Evolutionary conservation across 768 basidiomycete species (phyloP).

Genomic region (Mycena venus): DNA sequence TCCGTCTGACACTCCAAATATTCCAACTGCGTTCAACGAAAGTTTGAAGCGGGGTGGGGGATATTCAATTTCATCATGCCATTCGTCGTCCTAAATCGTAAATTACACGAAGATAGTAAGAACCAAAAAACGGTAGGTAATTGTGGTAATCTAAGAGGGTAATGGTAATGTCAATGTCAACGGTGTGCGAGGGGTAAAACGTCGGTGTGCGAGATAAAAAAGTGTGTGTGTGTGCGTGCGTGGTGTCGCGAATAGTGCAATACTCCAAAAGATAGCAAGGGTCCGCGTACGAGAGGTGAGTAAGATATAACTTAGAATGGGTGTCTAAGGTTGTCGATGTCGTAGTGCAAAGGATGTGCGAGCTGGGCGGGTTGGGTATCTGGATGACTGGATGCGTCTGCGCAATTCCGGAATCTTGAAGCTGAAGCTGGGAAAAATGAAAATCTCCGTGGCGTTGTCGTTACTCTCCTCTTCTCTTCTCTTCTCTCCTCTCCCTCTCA

Average conservation of each 20-base stretch:
- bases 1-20: too few relatives aligned
- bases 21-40: too few relatives aligned
- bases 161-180: too few relatives aligned
- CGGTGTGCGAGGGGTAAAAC: too few relatives aligned
- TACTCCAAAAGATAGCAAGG: too few relatives aligned
- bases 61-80: background rate
- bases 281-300: too few relatives aligned
- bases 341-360: background rate
- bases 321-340: background rate
- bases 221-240: too few relatives aligned
- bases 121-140: conserved; percentile 6
- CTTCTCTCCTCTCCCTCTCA: background rate
- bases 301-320: too few relatives aligned
- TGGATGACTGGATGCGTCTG: background rate
- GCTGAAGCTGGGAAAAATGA: background rate
- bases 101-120: conserved; percentile 21
- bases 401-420: background rate
- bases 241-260: too few relatives aligned
- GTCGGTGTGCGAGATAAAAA: too few relatives aligned
- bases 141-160: conserved; percentile 12
- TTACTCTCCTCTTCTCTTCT: background rate
- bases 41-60: too few relatives aligned
- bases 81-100: too few relatives aligned
- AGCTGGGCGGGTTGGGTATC: background rate
- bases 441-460: background rate